Evolutionary conservation across 306 rosid genomes (phyloP).

Genomic region (Sindora glabra): DNA sequence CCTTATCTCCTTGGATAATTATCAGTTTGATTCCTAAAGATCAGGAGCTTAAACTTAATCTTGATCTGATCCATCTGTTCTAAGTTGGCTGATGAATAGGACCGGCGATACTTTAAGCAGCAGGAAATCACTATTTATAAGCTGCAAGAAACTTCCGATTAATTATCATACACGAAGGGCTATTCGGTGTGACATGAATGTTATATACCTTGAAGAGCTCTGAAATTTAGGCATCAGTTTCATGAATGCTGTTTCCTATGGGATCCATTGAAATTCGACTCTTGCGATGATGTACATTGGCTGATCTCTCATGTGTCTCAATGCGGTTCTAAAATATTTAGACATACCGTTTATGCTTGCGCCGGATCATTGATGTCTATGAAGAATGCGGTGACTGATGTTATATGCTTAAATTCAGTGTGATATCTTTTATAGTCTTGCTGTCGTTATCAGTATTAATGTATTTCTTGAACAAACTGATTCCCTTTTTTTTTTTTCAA

Average conservation of each 20-base stretch:
- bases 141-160: slow-evolving; percentile 65
- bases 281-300: slow-evolving; percentile 33
- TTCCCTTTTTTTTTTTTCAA: not conserved
- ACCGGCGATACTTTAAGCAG: slow-evolving; percentile 97
- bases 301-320: slow-evolving; percentile 15
- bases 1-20: too few relatives aligned
- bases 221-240: slow-evolving; percentile 17
- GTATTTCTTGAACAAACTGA: not conserved
- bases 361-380: slow-evolving; percentile 12
- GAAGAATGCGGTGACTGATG: slow-evolving; percentile 1
- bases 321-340: slow-evolving; percentile 5
- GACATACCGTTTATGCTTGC: slow-evolving; percentile 2
- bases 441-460: slow-evolving; percentile 4
- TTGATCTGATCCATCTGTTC: too few relatives aligned
- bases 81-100: slow-evolving; percentile 94
- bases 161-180: slow-evolving; percentile 6
- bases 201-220: slow-evolving; percentile 33
- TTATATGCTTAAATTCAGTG: slow-evolving; percentile 4
- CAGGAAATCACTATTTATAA: slow-evolving; percentile 95
- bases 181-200: slow-evolving; percentile 14
- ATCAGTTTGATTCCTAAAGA: too few relatives aligned
- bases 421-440: slow-evolving; percentile 8
- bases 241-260: slow-evolving; percentile 3
- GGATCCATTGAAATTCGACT: slow-evolving; percentile 19
- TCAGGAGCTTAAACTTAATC: too few relatives aligned